Evolutionary conservation across 345 rosid species (phyloP), one percentile per base, ranked within the genome.

Genomic region (Erysimum cheiranthoides): DNA sequence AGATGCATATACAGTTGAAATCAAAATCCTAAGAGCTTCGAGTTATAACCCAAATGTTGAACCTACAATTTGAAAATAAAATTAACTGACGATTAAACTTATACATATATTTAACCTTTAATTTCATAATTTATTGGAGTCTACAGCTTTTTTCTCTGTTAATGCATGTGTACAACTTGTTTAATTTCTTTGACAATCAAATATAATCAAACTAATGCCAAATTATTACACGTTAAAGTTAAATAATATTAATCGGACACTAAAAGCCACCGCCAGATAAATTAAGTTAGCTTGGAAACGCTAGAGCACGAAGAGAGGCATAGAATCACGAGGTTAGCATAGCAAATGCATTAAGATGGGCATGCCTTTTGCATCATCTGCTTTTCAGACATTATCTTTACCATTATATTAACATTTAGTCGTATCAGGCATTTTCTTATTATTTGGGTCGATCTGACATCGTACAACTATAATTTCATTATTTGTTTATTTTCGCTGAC

Each of bases 281-380:
- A 70, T 10, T 42, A 61, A 61, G 60, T 76, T 53, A 76, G 70
- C 71, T 63, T 70, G 70, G 51, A 40, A 62, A 70, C 63, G 75
- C 35, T 32, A 62, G 66, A 70, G 75, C 75, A 54, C 51, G 64
- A 76, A 61, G 65, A 69, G 80, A 45, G 75, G 71, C 52, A 36
- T 35, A 53, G 75, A 70, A 43, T 76, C 75, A 70, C 80, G 80
- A 76, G 75, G 40, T 47, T 61, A 52, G 70, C 70, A 38, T 46
- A 61, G 31, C 69, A 68, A 75, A 60, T 63, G 79, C 79, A 61
- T 51, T 40, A 75, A 61, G 63, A 51, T 75, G 69, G 57, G 74
- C 69, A 68, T 75, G 63, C 79, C 74, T 68, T 61, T 62, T 75
- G 73, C 74, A 75, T 68, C 79, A 66, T 47, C 60, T 38, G 16